These are phyloP conservation scores for Wallemia ichthyophaga DNA, from an alignment of 1,284 basidiomycete genomes.

Conservation along the genomic window DNA sequence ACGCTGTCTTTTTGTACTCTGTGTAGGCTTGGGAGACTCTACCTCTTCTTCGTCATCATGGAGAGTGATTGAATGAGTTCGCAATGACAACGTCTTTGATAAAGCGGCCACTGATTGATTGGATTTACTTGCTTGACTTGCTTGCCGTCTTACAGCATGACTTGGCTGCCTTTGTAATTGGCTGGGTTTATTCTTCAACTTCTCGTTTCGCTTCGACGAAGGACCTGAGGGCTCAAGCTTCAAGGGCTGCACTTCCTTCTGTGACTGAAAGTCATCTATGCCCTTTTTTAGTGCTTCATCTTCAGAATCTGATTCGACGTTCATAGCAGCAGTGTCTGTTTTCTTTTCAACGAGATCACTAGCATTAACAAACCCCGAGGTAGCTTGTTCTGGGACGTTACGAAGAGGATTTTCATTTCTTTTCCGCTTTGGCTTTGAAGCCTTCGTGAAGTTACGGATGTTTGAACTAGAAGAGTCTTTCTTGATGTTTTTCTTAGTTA, in stretches of 20 bases:
- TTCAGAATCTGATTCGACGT: slow-evolving; percentile 1
- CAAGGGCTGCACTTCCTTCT: neutral
- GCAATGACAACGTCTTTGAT: neutral
- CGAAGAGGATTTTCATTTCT: slow-evolving; percentile 8
- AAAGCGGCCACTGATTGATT: neutral
- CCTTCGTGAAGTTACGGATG: slow-evolving; percentile 4
- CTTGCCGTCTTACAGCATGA: neutral
- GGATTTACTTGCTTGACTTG: neutral
- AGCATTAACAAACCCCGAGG: slow-evolving; percentile 15
- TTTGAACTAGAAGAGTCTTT: neutral
- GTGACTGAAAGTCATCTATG: neutral
- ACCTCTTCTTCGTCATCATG: neutral
- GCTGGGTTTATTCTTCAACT: neutral
- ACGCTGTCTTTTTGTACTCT: neutral
- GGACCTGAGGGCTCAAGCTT: neutral
- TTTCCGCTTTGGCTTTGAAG: slow-evolving; percentile 6
- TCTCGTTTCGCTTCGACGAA: neutral
- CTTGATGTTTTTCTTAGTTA: slow-evolving; percentile 10
- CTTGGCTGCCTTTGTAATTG: neutral
- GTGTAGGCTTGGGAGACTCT: neutral
- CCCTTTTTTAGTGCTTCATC: neutral
- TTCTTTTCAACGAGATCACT: slow-evolving; percentile 8
- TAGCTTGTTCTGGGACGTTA: slow-evolving; percentile 14
- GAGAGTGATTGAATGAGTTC: neutral
- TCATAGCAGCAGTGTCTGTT: neutral